Percentiles rank a stretch among this genome's conserved stretches.
phyloP scores from a whole-genome alignment of 495 filamentous ascomycete species.

The Xylaria palmicola region DNA sequence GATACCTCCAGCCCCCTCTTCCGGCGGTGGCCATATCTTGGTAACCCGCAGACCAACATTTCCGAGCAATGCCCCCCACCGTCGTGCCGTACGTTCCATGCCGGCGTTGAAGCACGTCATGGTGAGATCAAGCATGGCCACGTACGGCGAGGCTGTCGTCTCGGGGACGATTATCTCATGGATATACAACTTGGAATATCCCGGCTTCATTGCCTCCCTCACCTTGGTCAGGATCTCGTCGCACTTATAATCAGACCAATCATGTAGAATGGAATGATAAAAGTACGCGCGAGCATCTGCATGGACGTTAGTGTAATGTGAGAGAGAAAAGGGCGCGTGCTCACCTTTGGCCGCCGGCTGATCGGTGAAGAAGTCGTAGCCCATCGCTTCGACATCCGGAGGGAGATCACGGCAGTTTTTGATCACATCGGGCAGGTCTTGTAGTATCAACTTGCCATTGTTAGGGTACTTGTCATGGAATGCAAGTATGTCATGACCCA shows the following conservation, averaged over 20 bases:
- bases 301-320: not conserved
- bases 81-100: slow-evolving; percentile 30
- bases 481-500: slow-evolving; percentile 34
- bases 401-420: slow-evolving; percentile 10
- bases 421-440: slow-evolving; percentile 36
- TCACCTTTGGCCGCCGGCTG: slow-evolving; percentile 32
- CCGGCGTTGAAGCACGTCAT: slow-evolving; percentile 33
- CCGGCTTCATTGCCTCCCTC: slow-evolving; percentile 35
- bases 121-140: slow-evolving; percentile 39
- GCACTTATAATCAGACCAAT: slow-evolving; percentile 39
- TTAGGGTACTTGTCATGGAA: slow-evolving; percentile 30
- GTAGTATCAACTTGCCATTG: slow-evolving; percentile 32
- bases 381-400: slow-evolving; percentile 21
- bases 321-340: not conserved
- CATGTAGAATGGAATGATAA: slow-evolving; percentile 44
- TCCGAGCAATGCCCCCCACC: slow-evolving; percentile 30
- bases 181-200: slow-evolving; percentile 41
- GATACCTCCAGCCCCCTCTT: slow-evolving; percentile 3
- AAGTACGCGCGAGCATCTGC: slow-evolving; percentile 38
- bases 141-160: slow-evolving; percentile 40
- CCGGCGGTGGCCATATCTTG: slow-evolving; percentile 36
- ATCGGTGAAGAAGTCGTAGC: slow-evolving; percentile 28
- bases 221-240: slow-evolving; percentile 41
- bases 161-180: slow-evolving; percentile 53
- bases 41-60: slow-evolving; percentile 42